Evolutionary conservation across 2,329 filamentous ascomycete species (phyloP).

Genomic region (Epichloe aotearoae): DNA sequence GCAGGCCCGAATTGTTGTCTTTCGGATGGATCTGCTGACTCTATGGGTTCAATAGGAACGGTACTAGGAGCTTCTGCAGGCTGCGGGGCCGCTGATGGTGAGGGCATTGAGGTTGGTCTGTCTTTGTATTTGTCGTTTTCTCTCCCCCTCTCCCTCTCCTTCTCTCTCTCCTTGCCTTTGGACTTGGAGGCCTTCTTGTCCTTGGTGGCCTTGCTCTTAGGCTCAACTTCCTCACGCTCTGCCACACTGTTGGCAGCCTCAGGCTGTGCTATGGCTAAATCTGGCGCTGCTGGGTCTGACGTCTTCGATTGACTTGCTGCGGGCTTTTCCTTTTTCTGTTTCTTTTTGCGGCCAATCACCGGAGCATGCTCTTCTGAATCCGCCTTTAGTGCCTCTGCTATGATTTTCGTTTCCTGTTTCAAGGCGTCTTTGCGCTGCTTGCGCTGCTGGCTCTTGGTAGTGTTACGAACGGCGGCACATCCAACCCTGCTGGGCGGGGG

Average conservation of each 20-base stretch:
- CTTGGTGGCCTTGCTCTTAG: constrained; percentile 16
- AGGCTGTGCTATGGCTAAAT: neutral
- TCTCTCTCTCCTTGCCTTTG: constrained; percentile 12
- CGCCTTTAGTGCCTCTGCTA: constrained; percentile 34
- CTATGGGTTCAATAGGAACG: constrained; percentile 8
- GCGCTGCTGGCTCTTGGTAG: constrained; percentile 67
- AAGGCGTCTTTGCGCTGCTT: constrained; percentile 59
- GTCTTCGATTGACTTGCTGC: constrained; percentile 6
- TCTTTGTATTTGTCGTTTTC: constrained; percentile 7
- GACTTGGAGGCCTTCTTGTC: constrained; percentile 19
- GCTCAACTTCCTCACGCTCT: constrained; percentile 9
- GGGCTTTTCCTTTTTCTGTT: constrained; percentile 62
- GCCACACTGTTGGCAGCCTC: neutral
- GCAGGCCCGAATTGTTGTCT: constrained; percentile 19
- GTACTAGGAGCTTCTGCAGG: constrained; percentile 9
- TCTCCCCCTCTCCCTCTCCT: constrained; percentile 2
- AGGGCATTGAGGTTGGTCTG: constrained; percentile 1
- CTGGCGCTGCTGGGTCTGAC: neutral
- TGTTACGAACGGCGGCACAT: constrained; percentile 52
- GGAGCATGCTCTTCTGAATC: constrained; percentile 53
- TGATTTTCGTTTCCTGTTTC: constrained; percentile 47
- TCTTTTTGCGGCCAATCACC: constrained; percentile 69
- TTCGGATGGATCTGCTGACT: constrained; percentile 13
- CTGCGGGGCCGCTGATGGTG: constrained; percentile 1
- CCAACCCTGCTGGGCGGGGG: constrained; percentile 54